Percentiles rank a stretch among this genome's conserved stretches.
Evolutionary conservation across 257 asterid species (phyloP).

Genomic region (Prunella vulgaris): DNA sequence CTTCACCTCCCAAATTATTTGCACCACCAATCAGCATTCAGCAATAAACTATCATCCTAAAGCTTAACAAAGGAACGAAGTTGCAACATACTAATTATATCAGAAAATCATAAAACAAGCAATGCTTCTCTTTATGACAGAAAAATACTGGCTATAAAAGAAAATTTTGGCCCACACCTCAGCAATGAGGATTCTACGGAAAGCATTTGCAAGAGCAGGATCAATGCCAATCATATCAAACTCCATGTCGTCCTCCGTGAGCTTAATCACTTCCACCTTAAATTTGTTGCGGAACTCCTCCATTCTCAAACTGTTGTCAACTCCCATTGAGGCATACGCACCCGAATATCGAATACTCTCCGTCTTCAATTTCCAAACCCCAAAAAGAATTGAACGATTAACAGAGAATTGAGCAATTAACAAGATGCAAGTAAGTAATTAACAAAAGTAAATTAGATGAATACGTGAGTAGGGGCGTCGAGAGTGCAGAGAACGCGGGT

Average conservation of each 20-base stretch:
- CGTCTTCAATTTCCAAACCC: constrained; percentile 33
- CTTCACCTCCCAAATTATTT: not conserved
- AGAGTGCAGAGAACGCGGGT: constrained; percentile 62
- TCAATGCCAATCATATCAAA: constrained; percentile 92
- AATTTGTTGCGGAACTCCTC: constrained; percentile 58
- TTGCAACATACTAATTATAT: not conserved
- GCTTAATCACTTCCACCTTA: constrained; percentile 55
- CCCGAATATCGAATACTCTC: constrained; percentile 77
- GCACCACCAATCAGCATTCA: not conserved
- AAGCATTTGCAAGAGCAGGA: constrained; percentile 86
- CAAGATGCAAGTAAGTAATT: not conserved
- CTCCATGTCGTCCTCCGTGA: constrained; percentile 62
- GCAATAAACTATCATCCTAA: not conserved
- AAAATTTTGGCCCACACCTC: constrained; percentile 42
- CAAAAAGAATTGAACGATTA: not conserved
- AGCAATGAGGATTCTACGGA: constrained; percentile 84
- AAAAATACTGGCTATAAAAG: not conserved
- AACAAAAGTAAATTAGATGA: too few species aligned
- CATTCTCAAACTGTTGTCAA: constrained; percentile 72
- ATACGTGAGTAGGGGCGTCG: constrained; percentile 81
- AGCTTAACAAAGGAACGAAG: not conserved
- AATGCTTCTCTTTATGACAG: not conserved
- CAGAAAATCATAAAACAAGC: not conserved
- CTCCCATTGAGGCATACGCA: constrained; percentile 77
- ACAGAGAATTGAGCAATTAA: not conserved